Base-by-base conservation (phyloP, 441 rosid genomes). In the Isatis lusitanica region DNA sequence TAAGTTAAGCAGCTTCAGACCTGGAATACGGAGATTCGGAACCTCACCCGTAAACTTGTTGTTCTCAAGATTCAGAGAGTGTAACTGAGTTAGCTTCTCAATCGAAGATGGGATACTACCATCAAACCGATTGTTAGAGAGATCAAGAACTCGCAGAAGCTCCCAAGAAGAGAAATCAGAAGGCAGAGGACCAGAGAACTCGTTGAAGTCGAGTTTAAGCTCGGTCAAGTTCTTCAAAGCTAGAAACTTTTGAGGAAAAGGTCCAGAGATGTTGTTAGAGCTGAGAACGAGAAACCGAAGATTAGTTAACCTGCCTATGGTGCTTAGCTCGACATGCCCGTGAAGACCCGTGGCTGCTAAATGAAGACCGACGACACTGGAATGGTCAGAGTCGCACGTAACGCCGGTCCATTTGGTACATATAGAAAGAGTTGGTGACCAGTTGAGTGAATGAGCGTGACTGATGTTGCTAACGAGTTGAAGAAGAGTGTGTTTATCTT, bases 331-430 rank as follows among this genome's bases (percentile, higher is more conserved):
- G 66, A 90, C 69, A 21, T 64, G 24, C 13, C 98, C 96, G 0
- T 9, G 71, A 39, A 94, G 66, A 17, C 86, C 94, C 7, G 52
- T 75, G 7, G 84, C 85, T 2, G 85, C 88, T 79, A 94, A 82
- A 73, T 64, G 81, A 47, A 92, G 89, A 36, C 83, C 80, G 11
- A 79, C 68, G 1, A 94, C 90, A 66, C 83, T 77, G 9, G 97
- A 84, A 7, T 68, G 79, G 58, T 87, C 80, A 11, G 30, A 13
- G 56, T 81, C 84, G 78, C 99, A 92, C 9, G 82, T 74, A 51
- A 94, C 97, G 24, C 99, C 97, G 7, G 82, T 80, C 98, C 98
- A 94, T 15, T 60, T 56, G 15, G 35, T 76, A 80, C 99, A 94
- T 1, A 87, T 74, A 28, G 89, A 77, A 43, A 52, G 67, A 59